A percentile compares a stretch with the other conserved stretches of the same genome.
These are phyloP conservation scores for Fraxinus greggii DNA, from an alignment of 305 asterid genomes.

Conservation along the genomic window DNA sequence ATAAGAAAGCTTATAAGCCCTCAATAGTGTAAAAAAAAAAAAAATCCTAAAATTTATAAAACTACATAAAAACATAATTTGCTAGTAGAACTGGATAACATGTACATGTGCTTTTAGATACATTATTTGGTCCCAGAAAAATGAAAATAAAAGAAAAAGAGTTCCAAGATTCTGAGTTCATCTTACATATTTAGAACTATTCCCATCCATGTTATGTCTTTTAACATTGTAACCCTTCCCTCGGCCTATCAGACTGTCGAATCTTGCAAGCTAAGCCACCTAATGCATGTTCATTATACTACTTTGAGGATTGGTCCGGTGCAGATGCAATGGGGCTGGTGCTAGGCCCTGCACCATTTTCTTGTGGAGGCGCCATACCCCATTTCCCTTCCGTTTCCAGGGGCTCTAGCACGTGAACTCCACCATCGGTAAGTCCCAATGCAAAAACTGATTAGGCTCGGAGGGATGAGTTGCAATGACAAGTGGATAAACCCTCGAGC, in stretches of 20 bases:
- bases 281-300: background rate
- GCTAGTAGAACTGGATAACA: background rate
- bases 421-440: constrained; percentile 33
- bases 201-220: background rate
- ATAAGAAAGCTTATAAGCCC: background rate
- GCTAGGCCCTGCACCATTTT: constrained; percentile 23
- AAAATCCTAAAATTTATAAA: background rate
- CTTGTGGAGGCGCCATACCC: constrained; percentile 25
- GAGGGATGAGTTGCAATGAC: constrained; percentile 36
- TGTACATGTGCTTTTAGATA: background rate
- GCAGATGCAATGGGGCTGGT: constrained; percentile 10
- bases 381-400: constrained; percentile 30
- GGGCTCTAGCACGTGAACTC: constrained; percentile 36
- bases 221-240: background rate
- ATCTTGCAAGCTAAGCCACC: background rate
- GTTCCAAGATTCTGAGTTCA: background rate
- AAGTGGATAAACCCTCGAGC: constrained; percentile 27
- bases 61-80: background rate
- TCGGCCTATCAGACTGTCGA: background rate
- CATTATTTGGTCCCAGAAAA: background rate
- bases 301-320: constrained; percentile 25
- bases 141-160: background rate
- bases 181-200: background rate
- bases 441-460: constrained; percentile 32
- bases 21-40: background rate